Evolutionary conservation across 2,329 filamentous ascomycete species (phyloP).

Genomic region (Sporothrix pseudoabietina): DNA sequence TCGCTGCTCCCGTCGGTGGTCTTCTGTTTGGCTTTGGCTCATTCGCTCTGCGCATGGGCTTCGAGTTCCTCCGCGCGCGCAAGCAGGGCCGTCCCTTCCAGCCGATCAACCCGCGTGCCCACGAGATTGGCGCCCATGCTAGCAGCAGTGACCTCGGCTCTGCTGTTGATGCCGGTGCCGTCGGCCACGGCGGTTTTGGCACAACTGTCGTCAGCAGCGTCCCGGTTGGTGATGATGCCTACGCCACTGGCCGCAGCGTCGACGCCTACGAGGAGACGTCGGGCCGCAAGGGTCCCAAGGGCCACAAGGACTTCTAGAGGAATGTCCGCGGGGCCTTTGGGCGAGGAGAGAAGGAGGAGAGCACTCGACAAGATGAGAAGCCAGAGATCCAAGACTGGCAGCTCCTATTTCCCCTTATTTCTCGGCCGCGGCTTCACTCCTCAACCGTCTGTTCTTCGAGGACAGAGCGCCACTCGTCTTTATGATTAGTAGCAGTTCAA

Average conservation of each 20-base stretch:
- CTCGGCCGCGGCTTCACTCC: not conserved
- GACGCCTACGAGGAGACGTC: conserved; percentile 4
- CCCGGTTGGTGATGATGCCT: not conserved
- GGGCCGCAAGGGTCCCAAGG: conserved; percentile 22
- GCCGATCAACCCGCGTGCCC: conserved; percentile 56
- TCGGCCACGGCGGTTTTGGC: not conserved
- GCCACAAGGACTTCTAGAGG: conserved; percentile 18
- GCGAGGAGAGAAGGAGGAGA: not conserved
- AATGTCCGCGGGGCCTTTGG: not conserved
- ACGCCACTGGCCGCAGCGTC: not conserved
- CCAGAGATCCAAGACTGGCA: not conserved
- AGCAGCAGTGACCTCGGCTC: conserved; percentile 18
- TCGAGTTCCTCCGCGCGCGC: conserved; percentile 61
- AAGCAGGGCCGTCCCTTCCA: conserved; percentile 63
- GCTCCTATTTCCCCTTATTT: not conserved
- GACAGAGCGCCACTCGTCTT: not conserved
- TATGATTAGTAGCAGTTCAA: not conserved
- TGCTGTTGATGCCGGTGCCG: not conserved
- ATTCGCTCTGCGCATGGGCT: conserved; percentile 59
- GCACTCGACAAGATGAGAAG: not conserved
- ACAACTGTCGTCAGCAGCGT: not conserved
- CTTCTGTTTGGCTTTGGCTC: conserved; percentile 70
- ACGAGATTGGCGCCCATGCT: conserved; percentile 1
- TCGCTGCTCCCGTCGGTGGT: conserved; percentile 75
- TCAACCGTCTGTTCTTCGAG: not conserved